Percentiles rank a stretch among this genome's conserved stretches.
Conservation (phyloP, 306 rosid genomes). For the Pyrus communis region DNA sequence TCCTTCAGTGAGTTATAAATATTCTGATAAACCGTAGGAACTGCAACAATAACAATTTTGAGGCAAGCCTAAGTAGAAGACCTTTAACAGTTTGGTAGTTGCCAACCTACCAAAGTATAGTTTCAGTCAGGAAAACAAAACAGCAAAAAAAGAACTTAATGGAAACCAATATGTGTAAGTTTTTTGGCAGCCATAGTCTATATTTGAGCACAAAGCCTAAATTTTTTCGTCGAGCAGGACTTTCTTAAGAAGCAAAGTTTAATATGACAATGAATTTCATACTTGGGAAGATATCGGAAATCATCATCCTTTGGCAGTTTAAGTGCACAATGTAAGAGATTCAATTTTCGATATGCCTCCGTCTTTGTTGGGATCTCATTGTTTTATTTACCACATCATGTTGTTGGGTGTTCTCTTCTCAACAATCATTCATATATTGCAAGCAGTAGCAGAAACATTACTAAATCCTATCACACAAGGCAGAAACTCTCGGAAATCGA, state of each 20-base stretch:
- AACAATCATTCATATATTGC: neutral
- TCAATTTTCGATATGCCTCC: neutral
- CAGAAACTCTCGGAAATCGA: neutral
- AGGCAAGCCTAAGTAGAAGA: neutral
- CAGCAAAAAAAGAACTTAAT: neutral
- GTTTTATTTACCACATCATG: neutral
- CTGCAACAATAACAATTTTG: conserved; percentile 13
- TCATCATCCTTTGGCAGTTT: neutral
- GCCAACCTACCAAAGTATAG: neutral
- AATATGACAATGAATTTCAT: neutral
- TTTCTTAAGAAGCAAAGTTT: neutral
- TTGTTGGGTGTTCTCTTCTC: neutral
- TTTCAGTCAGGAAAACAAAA: neutral
- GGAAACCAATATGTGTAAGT: neutral
- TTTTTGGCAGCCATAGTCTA: neutral
- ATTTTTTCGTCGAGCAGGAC: neutral
- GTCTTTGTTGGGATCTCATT: neutral
- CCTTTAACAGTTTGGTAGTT: neutral
- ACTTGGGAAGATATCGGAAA: neutral
- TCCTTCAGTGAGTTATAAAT: conserved; percentile 14
- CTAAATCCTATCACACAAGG: neutral
- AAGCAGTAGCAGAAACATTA: neutral
- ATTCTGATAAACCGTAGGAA: conserved; percentile 3
- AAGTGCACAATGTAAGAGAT: neutral
- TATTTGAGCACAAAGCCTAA: neutral